phyloP scores from a whole-genome alignment of 73 alveolate species.

The Diophrys sp. region DNA sequence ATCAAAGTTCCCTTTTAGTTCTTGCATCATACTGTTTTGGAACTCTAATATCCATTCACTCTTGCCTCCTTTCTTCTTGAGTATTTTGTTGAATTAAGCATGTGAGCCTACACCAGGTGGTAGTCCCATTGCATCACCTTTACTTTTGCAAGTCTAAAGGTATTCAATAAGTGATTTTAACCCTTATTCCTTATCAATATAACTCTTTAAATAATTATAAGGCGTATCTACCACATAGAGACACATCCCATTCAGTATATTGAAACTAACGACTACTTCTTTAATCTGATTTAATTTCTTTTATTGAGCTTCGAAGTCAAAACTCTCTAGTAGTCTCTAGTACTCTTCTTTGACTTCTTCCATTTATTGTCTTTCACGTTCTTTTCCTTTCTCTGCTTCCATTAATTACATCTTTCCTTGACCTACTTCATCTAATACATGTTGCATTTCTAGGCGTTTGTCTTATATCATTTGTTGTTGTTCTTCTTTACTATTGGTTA shows the following conservation, averaged over 20 bases:
- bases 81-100: no score
- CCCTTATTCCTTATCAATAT: no score
- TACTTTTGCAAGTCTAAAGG: no score
- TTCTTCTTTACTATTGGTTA: no score
- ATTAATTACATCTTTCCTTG: background rate
- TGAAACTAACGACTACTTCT: background rate
- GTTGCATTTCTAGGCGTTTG: background rate
- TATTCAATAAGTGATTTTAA: no score
- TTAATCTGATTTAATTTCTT: background rate
- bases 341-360: background rate
- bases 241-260: background rate
- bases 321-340: background rate
- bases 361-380: background rate
- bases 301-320: background rate
- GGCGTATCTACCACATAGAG: background rate
- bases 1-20: no score
- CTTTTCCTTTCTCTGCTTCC: background rate
- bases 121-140: no score
- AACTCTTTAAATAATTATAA: no score
- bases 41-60: no score
- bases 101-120: no score
- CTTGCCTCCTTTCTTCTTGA: no score
- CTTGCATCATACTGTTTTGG: no score
- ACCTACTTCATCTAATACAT: background rate
- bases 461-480: background rate